A percentile compares a stretch with the other conserved stretches of the same genome.
phyloP scores from a whole-genome alignment of 2,329 filamentous ascomycete genomes.

The Neurospora sp. region DNA sequence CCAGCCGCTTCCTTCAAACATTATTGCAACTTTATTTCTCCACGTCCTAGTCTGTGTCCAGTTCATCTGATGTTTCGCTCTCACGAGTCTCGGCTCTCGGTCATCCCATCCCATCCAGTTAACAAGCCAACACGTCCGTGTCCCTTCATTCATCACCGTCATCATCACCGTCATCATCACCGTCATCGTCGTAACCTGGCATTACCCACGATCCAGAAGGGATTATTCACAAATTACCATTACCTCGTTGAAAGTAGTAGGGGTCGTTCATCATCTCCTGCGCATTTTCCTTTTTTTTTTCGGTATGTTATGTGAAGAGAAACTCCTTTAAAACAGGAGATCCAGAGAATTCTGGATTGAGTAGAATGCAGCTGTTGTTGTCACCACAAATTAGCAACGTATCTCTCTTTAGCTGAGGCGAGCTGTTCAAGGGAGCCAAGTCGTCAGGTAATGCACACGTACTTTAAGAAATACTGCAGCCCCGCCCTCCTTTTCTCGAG shows the following conservation, averaged over 20 bases:
- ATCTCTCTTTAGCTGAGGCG: constrained; percentile 9
- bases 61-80: background rate
- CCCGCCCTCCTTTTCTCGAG: constrained; percentile 75
- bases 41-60: background rate
- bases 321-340: constrained; percentile 90
- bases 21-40: background rate
- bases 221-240: background rate
- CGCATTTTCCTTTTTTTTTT: background rate
- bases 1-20: background rate
- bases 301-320: constrained; percentile 51
- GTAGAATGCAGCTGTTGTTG: constrained; percentile 64
- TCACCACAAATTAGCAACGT: constrained; percentile 10
- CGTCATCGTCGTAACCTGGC: background rate
- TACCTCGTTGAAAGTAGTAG: background rate
- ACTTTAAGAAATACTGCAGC: constrained; percentile 91
- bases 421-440: background rate
- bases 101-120: background rate
- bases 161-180: background rate
- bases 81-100: background rate
- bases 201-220: background rate
- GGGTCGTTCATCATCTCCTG: background rate
- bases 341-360: constrained; percentile 89
- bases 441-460: constrained; percentile 26
- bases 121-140: background rate
- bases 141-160: background rate